Evolutionary conservation across 202 grass and related monocot genomes (phyloP).

Genomic region (Elaeis oleifera): DNA sequence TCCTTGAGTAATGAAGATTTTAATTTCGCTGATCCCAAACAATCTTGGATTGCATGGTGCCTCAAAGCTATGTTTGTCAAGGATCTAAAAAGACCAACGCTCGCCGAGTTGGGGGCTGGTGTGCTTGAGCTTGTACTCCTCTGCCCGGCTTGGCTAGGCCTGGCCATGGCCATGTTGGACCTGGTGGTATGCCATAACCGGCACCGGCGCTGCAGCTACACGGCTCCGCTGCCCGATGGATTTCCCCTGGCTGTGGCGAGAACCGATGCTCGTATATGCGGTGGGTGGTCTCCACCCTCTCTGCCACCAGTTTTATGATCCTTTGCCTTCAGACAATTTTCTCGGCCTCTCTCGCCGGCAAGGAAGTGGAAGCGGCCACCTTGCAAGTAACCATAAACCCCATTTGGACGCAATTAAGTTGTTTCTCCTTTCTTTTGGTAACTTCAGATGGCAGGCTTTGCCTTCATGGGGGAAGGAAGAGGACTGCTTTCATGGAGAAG

Average conservation of each 20-base stretch:
- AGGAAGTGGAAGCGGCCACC: neutral
- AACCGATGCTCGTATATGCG: conserved; percentile 15
- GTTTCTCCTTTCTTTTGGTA: no score
- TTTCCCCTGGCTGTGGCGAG: conserved; percentile 5
- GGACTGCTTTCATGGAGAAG: no score
- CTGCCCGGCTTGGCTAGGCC: conserved; percentile 21
- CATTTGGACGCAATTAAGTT: no score
- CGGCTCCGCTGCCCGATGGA: conserved; percentile 12
- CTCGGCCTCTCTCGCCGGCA: neutral
- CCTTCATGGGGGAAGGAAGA: no score
- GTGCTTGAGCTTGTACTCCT: conserved; percentile 42
- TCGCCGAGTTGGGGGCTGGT: conserved; percentile 23
- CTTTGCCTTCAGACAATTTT: neutral
- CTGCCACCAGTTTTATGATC: conserved; percentile 26
- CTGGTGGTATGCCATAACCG: conserved; percentile 37
- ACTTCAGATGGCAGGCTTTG: no score
- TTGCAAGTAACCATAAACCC: neutral
- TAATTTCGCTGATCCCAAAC: no score
- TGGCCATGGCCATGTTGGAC: conserved; percentile 42
- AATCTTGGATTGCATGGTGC: no score
- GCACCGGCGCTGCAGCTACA: neutral
- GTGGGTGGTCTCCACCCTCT: conserved; percentile 10
- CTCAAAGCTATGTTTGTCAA: no score
- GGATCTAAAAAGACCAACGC: no score
- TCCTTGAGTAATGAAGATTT: no score